Base-by-base conservation (phyloP, 1,284 basidiomycete species). In the Boletus semigastroideus region DNA sequence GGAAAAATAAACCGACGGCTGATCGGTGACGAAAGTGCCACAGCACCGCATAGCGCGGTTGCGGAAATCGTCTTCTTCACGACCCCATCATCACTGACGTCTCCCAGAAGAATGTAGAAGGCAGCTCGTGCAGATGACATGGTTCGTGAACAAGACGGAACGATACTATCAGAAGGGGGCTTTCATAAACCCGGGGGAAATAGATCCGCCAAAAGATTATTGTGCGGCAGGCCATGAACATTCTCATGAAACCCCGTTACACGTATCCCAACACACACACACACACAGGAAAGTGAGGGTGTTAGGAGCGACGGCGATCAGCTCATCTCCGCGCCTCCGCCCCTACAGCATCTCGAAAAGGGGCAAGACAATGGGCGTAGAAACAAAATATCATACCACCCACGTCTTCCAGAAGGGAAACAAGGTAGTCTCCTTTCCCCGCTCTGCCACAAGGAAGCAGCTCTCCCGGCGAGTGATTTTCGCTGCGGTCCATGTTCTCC, bases 271-370 rank as follows among this genome's bases (percentile, higher is more conserved):
- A 17, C 50, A 2, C 25, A 5, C 31, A 17, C 50, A 2, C 25
- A 5, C 31, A 48, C 57, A 62, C 54, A 65, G 52, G 51, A 50
- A 49, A 12, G 10, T 13, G 27, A 3, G 33, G 31, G 31, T 33
- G 14, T 62, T 57, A 62, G 63, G 65, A 55, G 62, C 16, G 40
- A 58, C 62, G 64, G 66, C 58, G 55, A 65, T 64, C 66, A 59
- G 12, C 52, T 63, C 66, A 65, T 68, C 49, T 67, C 66, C 64
- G 64, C 46, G n/a, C 46, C 19, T 19, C 39, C 42, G 22, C 31
- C 41, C 20, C 50, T 19, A 58, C 57, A 62, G 53, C 51, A 52
- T 48, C 36, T 39, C 52, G 40, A 46, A 53, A 65, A 36, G 38
- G 43, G 48, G 36, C 1, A 38, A 46, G 42, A 44, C 38, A 44